Evolutionary conservation across 805 yeast species (phyloP).

Genomic region (Barnettozyma sucrosica): DNA sequence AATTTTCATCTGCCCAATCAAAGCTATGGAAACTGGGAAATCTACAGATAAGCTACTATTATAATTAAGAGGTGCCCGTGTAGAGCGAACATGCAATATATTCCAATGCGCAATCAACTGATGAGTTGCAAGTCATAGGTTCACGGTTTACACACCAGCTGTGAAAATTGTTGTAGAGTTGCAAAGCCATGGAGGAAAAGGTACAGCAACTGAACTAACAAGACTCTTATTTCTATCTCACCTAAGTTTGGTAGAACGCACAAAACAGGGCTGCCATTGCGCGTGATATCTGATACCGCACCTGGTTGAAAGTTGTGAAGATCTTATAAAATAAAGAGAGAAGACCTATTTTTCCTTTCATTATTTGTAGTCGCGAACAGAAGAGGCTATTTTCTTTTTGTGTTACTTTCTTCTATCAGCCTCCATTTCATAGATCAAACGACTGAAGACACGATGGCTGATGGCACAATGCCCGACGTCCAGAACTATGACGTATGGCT

Average conservation of each 20-base stretch:
- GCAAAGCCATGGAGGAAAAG: conserved; percentile 9
- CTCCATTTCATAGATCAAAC: too few species aligned
- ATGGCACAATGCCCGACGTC: too few species aligned
- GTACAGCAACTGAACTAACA: conserved; percentile 20
- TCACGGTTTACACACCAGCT: not conserved
- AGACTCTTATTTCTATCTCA: conserved; percentile 10
- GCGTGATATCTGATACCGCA: not conserved
- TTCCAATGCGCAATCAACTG: not conserved
- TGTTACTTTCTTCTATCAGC: too few species aligned
- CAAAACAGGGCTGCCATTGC: not conserved
- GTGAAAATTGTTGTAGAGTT: conserved; percentile 21
- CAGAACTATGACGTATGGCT: too few species aligned
- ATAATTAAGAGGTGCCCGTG: too few species aligned
- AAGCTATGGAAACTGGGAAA: not conserved
- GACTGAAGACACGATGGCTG: too few species aligned
- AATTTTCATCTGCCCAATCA: not conserved
- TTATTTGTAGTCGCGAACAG: too few species aligned
- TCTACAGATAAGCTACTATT: not conserved
- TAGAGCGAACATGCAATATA: too few species aligned
- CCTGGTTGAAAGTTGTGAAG: not conserved
- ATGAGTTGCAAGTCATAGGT: too few species aligned
- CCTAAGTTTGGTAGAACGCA: conserved; percentile 8
- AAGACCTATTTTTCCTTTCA: not conserved
- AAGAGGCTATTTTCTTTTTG: too few species aligned
- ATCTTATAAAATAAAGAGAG: not conserved